Evolutionary conservation across 2,329 filamentous ascomycete genomes (phyloP).

Genomic region (Pseudogymnoascus sp.): DNA sequence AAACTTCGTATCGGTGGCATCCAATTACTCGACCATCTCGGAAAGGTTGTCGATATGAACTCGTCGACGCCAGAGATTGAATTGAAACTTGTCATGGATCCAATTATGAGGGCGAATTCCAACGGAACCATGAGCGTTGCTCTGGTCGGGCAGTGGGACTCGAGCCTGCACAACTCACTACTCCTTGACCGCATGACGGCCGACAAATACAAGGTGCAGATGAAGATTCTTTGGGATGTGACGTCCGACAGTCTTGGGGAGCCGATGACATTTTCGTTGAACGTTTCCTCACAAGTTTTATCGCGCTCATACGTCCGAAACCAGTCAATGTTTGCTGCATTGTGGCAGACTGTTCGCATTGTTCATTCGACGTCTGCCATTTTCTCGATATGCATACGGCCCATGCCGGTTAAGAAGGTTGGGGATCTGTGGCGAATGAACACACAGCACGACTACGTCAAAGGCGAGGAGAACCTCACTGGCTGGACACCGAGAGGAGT

Average conservation of each 20-base stretch:
- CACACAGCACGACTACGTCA: slow-evolving; percentile 89
- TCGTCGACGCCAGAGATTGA: slow-evolving; percentile 63
- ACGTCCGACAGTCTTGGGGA: slow-evolving; percentile 74
- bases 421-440: slow-evolving; percentile 96
- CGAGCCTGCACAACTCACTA: slow-evolving; percentile 82
- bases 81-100: slow-evolving; percentile 68
- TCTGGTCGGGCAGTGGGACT: slow-evolving; percentile 92
- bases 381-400: slow-evolving; percentile 78
- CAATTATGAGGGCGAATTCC: slow-evolving; percentile 72
- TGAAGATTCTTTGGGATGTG: slow-evolving; percentile 80
- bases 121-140: slow-evolving; percentile 86
- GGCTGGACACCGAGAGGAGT: slow-evolving; percentile 86
- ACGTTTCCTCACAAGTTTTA: slow-evolving; percentile 73
- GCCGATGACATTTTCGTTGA: slow-evolving; percentile 77
- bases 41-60: slow-evolving; percentile 74
- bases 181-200: slow-evolving; percentile 86
- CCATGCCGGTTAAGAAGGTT: slow-evolving; percentile 80
- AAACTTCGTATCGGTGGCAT: slow-evolving; percentile 72
- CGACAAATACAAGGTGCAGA: slow-evolving; percentile 87
- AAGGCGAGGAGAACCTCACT: slow-evolving; percentile 79
- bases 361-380: slow-evolving; percentile 80
- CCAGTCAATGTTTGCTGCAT: slow-evolving; percentile 73
- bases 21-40: slow-evolving; percentile 72
- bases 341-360: slow-evolving; percentile 78
- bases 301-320: slow-evolving; percentile 78